These are phyloP conservation scores for Immersiella caudata DNA, from an alignment of 495 filamentous ascomycete genomes.

Conservation along the genomic window DNA sequence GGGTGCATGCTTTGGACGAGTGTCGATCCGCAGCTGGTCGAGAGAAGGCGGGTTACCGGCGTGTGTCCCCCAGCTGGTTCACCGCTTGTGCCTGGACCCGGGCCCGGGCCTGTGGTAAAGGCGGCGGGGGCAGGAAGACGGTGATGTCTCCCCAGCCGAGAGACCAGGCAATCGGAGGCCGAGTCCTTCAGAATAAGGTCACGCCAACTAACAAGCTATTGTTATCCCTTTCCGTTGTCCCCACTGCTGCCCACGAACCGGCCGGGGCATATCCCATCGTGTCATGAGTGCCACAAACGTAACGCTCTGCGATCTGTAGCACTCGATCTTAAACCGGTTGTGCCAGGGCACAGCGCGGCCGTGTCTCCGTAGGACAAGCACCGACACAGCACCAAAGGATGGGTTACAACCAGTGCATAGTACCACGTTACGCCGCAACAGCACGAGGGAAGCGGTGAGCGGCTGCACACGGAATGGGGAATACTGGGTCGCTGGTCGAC, in stretches of 20 bases:
- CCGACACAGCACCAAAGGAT: not conserved
- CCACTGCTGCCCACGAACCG: not conserved
- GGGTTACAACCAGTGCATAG: not conserved
- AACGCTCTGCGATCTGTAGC: constrained; percentile 25
- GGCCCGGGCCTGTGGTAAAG: too few species aligned
- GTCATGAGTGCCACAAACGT: not conserved
- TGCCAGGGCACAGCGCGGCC: not conserved
- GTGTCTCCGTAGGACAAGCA: too few species aligned
- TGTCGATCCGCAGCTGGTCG: not conserved
- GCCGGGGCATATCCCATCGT: not conserved
- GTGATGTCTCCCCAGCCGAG: too few species aligned
- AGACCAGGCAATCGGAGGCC: too few species aligned
- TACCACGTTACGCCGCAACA: not conserved
- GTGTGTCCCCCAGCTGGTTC: too few species aligned
- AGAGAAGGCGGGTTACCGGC: too few species aligned
- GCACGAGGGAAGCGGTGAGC: not conserved
- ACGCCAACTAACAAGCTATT: too few species aligned
- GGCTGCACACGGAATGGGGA: not conserved
- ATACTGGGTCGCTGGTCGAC: not conserved
- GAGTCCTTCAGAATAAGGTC: too few species aligned
- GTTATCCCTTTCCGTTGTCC: too few species aligned
- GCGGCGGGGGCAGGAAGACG: too few species aligned
- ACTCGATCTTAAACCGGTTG: constrained; percentile 29
- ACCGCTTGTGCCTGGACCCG: too few species aligned
- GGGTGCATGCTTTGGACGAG: not conserved